These are phyloP conservation scores for Alternaria triticina DNA, from an alignment of 2,329 filamentous ascomycete species.

Conservation along the genomic window DNA sequence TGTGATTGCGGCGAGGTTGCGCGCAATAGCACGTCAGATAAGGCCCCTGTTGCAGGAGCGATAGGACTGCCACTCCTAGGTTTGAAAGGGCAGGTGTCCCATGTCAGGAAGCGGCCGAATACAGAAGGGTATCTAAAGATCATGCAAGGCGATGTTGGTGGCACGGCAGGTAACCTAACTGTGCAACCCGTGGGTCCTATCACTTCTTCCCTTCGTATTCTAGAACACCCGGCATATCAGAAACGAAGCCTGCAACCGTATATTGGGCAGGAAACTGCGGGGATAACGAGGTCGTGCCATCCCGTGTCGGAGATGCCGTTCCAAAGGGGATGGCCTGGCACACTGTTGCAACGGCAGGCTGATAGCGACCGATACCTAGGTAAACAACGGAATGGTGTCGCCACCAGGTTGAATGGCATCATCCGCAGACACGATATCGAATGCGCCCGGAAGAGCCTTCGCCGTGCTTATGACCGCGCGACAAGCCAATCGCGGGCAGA, in stretches of 20 bases:
- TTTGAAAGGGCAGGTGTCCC: conserved; percentile 16
- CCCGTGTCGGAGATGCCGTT: neutral
- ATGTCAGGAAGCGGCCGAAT: neutral
- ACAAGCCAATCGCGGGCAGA: neutral
- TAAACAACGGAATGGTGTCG: neutral
- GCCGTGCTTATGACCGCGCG: neutral
- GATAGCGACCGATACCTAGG: neutral
- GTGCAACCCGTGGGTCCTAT: neutral
- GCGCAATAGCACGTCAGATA: conserved; percentile 5
- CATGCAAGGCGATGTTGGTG: neutral
- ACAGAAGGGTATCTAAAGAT: neutral
- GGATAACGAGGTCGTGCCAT: neutral
- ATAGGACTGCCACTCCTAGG: conserved; percentile 2
- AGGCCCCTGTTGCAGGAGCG: neutral
- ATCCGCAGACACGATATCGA: conserved; percentile 1
- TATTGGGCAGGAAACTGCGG: neutral
- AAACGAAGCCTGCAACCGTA: neutral
- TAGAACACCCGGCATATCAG: neutral
- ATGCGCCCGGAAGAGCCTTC: neutral
- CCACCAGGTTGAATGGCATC: neutral
- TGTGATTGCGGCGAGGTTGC: conserved; percentile 1
- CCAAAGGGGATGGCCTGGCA: neutral
- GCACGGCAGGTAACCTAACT: neutral
- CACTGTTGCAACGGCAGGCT: neutral
- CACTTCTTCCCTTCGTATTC: neutral